Conservation (phyloP, 2,329 filamentous ascomycete species). For the Parastagonospora nodorum region DNA sequence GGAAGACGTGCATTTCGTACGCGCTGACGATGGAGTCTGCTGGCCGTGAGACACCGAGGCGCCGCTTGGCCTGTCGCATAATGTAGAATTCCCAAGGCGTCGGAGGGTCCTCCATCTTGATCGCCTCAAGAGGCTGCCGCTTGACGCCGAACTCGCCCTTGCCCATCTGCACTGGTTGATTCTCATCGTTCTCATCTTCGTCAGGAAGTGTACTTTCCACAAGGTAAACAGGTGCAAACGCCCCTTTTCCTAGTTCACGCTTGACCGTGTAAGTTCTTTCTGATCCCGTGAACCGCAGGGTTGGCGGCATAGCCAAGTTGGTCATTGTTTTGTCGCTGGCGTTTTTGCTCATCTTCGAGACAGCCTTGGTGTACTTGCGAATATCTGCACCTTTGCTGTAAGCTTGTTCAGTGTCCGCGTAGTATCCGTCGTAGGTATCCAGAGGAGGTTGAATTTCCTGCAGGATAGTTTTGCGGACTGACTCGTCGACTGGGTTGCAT, state of each 20-base stretch:
- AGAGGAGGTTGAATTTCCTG: conserved; percentile 74
- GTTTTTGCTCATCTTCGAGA: conserved; percentile 61
- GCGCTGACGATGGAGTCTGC: conserved; percentile 79
- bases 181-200: conserved; percentile 51
- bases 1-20: conserved; percentile 90
- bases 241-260: conserved; percentile 86
- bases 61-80: conserved; percentile 78
- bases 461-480: conserved; percentile 75
- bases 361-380: conserved; percentile 76
- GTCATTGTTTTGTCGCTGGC: conserved; percentile 65
- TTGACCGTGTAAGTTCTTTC: conserved; percentile 75
- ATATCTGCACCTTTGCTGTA: conserved; percentile 76
- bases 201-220: conserved; percentile 71
- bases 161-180: conserved; percentile 61
- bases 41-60: conserved; percentile 73
- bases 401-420: conserved; percentile 68
- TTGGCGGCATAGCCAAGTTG: conserved; percentile 63
- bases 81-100: conserved; percentile 97
- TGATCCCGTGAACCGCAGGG: conserved; percentile 70
- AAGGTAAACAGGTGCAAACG: conserved; percentile 94
- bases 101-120: conserved; percentile 93
- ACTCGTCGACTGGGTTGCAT: conserved; percentile 88
- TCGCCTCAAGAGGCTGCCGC: conserved; percentile 72
- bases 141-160: conserved; percentile 64
- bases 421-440: conserved; percentile 76